A percentile compares a stretch with the other conserved stretches of the same genome.
These are phyloP conservation scores for Rutstroemia sp. DNA, from an alignment of 2,329 filamentous ascomycete species.

Conservation along the genomic window DNA sequence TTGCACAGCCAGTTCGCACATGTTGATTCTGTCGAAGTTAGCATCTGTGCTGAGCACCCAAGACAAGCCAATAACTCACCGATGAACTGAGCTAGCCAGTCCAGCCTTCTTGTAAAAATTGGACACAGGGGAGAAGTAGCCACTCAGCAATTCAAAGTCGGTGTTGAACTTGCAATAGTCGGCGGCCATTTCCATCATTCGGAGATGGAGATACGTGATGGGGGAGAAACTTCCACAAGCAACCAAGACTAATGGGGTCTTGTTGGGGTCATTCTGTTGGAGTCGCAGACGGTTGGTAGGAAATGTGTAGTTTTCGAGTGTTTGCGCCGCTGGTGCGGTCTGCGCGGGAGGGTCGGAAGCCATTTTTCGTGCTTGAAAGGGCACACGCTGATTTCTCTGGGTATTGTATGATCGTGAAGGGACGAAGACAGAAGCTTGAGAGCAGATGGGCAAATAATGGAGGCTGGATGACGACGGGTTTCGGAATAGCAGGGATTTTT, in stretches of 20 bases:
- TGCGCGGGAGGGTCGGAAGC: slow-evolving; percentile 10
- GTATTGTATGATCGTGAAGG: background rate
- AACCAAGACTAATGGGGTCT: slow-evolving; percentile 58
- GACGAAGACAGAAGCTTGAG: background rate
- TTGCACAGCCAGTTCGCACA: slow-evolving; percentile 78
- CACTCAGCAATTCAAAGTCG: slow-evolving; percentile 78
- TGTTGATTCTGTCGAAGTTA: slow-evolving; percentile 50
- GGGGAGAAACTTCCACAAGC: slow-evolving; percentile 69
- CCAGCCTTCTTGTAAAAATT: slow-evolving; percentile 70
- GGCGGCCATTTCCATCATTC: slow-evolving; percentile 71
- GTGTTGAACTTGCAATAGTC: slow-evolving; percentile 71
- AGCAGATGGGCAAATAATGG: background rate
- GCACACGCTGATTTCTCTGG: background rate
- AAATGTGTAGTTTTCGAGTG: slow-evolving; percentile 43
- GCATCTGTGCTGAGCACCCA: background rate
- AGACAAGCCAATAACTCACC: slow-evolving; percentile 35
- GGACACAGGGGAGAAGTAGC: slow-evolving; percentile 66
- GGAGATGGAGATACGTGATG: slow-evolving; percentile 68
- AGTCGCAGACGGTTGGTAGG: slow-evolving; percentile 52
- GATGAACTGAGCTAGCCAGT: slow-evolving; percentile 63
- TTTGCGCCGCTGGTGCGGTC: slow-evolving; percentile 16
- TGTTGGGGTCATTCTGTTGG: slow-evolving; percentile 45
- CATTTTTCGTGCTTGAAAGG: slow-evolving; percentile 7
- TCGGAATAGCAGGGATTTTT: slow-evolving; percentile 2
- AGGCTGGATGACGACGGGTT: slow-evolving; percentile 10